phyloP scores from a whole-genome alignment of 164 flowering plant genomes.

The Liriodendron chinense region DNA sequence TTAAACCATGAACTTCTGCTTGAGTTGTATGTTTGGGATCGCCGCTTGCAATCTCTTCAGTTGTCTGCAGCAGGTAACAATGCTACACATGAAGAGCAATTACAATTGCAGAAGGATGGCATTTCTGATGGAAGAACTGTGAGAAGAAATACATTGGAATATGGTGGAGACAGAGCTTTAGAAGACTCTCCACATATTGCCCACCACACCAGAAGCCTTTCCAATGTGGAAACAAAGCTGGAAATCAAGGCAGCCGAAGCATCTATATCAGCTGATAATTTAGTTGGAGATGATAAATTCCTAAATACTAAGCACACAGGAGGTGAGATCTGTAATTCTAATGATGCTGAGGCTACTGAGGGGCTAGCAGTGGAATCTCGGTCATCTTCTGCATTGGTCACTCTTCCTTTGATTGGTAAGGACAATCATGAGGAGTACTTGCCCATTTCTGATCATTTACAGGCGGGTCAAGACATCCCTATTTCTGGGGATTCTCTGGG shows the following conservation, averaged over 20 bases:
- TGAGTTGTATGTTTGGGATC: conserved; percentile 75
- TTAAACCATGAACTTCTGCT: conserved; percentile 67
- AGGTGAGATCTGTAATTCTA: not conserved
- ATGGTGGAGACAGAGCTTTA: conserved; percentile 2
- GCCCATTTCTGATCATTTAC: conserved; percentile 13
- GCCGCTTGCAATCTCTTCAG: conserved; percentile 50
- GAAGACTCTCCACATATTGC: conserved; percentile 7
- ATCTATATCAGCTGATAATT: conserved; percentile 12
- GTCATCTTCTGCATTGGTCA: not conserved
- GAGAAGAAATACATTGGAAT: conserved; percentile 1
- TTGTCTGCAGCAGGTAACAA: conserved; percentile 17
- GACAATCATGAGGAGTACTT: conserved; percentile 9
- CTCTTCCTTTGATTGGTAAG: conserved; percentile 15
- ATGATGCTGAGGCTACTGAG: conserved; percentile 6
- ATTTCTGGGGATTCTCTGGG: conserved; percentile 16
- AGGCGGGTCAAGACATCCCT: conserved; percentile 24
- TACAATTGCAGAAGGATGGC: conserved; percentile 18
- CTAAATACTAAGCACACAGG: not conserved
- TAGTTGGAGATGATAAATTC: not conserved
- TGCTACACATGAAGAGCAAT: conserved; percentile 20
- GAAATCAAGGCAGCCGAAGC: conserved; percentile 22
- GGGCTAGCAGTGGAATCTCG: not conserved
- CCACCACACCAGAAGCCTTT: conserved; percentile 1
- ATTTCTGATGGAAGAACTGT: conserved; percentile 8
- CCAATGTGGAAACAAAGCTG: conserved; percentile 8